Evolutionary conservation across 2,329 filamentous ascomycete species (phyloP).

Genomic region (Aspergillus sp.): DNA sequence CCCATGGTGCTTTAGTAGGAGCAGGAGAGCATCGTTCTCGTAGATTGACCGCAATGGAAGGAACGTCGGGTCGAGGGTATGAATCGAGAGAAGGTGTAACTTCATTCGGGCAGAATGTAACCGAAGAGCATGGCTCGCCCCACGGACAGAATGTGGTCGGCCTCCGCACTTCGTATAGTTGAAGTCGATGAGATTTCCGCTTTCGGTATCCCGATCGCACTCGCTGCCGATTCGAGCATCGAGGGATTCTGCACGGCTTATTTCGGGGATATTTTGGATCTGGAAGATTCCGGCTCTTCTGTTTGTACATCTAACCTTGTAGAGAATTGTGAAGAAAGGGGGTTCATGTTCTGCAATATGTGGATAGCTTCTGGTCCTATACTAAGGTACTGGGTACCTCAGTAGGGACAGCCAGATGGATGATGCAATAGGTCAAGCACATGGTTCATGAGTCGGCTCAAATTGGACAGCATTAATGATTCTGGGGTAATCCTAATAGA

Average conservation of each 20-base stretch:
- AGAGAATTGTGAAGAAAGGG: background rate
- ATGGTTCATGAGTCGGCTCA: too few species aligned
- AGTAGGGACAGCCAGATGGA: too few species aligned
- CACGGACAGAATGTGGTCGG: background rate
- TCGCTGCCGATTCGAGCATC: background rate
- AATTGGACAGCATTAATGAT: too few species aligned
- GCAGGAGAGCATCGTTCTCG: background rate
- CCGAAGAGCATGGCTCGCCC: conserved; percentile 1
- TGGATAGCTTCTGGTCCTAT: too few species aligned
- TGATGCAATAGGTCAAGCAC: too few species aligned
- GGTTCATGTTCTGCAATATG: background rate
- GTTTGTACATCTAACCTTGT: background rate
- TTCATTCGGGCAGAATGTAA: conserved; percentile 5
- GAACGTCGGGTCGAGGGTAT: conserved; percentile 7
- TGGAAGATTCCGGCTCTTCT: background rate
- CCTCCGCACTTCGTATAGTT: conserved; percentile 2
- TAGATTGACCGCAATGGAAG: conserved; percentile 7
- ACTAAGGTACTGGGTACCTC: too few species aligned
- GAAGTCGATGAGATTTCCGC: conserved; percentile 17
- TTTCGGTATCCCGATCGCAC: conserved; percentile 15
- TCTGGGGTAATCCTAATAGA: too few species aligned
- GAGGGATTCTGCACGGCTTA: background rate
- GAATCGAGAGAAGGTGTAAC: conserved; percentile 5
- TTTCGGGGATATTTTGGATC: background rate
- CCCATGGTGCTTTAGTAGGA: background rate